Conservation (phyloP, 2,329 filamentous ascomycete species). For the Blumeria hordei region DNA sequence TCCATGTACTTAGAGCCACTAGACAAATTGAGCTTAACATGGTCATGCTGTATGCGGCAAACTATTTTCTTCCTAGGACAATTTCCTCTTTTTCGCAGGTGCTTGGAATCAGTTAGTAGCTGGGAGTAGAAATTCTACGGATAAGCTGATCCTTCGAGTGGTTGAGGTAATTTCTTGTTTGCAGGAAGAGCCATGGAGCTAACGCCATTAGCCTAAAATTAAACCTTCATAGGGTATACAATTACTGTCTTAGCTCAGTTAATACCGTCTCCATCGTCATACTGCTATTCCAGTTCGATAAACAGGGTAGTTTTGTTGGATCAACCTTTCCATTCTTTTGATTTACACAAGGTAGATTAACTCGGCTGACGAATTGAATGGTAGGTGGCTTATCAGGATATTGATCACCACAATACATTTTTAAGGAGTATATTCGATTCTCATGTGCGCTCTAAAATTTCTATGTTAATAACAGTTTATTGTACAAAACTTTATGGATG, state of each 20-base stretch:
- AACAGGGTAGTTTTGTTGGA: constrained; percentile 56
- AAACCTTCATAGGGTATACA: constrained; percentile 6
- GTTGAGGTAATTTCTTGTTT: constrained; percentile 91
- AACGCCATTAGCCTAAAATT: constrained; percentile 1
- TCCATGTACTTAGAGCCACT: too few species aligned
- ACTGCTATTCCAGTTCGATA: constrained; percentile 75
- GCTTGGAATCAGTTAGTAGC: not conserved
- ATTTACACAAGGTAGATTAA: constrained; percentile 93
- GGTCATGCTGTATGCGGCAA: too few species aligned
- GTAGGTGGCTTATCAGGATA: constrained; percentile 80
- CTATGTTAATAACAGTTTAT: not conserved
- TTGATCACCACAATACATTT: constrained; percentile 75
- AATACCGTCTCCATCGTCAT: constrained; percentile 90
- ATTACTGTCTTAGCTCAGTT: constrained; percentile 59
- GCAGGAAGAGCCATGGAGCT: constrained; percentile 82
- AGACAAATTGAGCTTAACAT: too few species aligned
- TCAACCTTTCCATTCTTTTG: constrained; percentile 62
- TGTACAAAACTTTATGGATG: not conserved
- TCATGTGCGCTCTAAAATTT: constrained; percentile 61
- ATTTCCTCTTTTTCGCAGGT: too few species aligned
- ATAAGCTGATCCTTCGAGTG: constrained; percentile 55
- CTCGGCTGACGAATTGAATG: constrained; percentile 77
- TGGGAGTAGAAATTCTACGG: not conserved
- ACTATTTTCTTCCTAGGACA: too few species aligned
- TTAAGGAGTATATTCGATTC: constrained; percentile 96